Conservation (phyloP, 768 basidiomycete species). For the Phylloporus arenicola region DNA sequence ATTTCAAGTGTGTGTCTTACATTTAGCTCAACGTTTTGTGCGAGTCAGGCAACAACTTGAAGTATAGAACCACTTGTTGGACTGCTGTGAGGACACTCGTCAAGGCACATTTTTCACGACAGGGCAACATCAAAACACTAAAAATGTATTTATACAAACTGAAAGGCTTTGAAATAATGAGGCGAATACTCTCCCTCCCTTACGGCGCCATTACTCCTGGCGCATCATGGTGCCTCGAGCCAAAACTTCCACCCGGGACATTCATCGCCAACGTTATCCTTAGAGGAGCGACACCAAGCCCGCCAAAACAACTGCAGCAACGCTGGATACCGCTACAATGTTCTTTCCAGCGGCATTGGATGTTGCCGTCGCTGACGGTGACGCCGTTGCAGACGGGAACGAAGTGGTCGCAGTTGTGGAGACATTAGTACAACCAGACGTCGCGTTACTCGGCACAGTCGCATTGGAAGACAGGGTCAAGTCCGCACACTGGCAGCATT, state of each 20-base stretch:
- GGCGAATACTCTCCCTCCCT: too few relatives aligned
- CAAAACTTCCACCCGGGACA: neutral
- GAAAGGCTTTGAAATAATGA: neutral
- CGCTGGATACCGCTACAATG: slow-evolving; percentile 1
- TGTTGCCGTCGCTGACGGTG: slow-evolving; percentile 1
- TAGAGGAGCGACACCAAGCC: slow-evolving; percentile 11
- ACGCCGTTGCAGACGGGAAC: slow-evolving; percentile 8
- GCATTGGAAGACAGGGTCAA: slow-evolving; percentile 35
- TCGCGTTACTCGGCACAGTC: slow-evolving; percentile 42
- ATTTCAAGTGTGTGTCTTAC: too few relatives aligned
- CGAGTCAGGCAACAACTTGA: too few relatives aligned
- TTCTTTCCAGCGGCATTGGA: slow-evolving; percentile 13
- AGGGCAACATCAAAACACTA: neutral
- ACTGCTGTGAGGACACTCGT: neutral
- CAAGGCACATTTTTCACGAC: neutral
- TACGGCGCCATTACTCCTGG: too few relatives aligned
- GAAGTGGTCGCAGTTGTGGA: slow-evolving; percentile 16
- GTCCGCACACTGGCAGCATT: slow-evolving; percentile 62
- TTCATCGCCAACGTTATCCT: neutral
- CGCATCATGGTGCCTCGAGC: neutral
- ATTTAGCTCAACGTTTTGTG: too few relatives aligned
- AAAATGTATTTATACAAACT: neutral
- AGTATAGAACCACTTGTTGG: neutral
- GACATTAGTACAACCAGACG: slow-evolving; percentile 30
- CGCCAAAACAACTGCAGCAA: slow-evolving; percentile 8